Percentiles rank a stretch among this genome's conserved stretches.
Evolutionary conservation across 2,329 filamentous ascomycete genomes (phyloP).

Genomic region (Botrytis elliptica): DNA sequence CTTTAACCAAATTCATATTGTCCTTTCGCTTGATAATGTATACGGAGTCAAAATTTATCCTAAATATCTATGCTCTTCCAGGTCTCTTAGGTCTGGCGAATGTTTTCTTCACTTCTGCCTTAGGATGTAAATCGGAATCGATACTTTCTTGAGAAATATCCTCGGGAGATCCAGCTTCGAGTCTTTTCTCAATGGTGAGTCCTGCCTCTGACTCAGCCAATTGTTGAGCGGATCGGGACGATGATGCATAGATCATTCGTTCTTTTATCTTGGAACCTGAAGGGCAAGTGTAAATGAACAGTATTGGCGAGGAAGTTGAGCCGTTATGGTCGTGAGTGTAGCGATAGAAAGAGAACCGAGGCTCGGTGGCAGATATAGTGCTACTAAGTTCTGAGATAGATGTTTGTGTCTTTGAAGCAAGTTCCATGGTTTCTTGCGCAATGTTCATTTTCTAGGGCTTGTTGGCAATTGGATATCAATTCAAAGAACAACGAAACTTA

Average conservation of each 20-base stretch:
- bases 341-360: slow-evolving; percentile 76
- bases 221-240: slow-evolving; percentile 65
- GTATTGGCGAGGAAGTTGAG: slow-evolving; percentile 54
- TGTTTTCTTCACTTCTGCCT: slow-evolving; percentile 61
- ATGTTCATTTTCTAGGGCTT: slow-evolving; percentile 66
- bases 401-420: slow-evolving; percentile 54
- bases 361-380: slow-evolving; percentile 65
- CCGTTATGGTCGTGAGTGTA: slow-evolving; percentile 59
- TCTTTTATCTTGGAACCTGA: slow-evolving; percentile 72
- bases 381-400: slow-evolving; percentile 57
- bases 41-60: background rate
- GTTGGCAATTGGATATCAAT: background rate
- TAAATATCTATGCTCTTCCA: slow-evolving; percentile 45
- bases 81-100: slow-evolving; percentile 81
- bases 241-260: slow-evolving; percentile 79
- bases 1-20: slow-evolving; percentile 18
- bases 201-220: slow-evolving; percentile 65
- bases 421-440: slow-evolving; percentile 65
- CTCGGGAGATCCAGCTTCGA: slow-evolving; percentile 64
- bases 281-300: slow-evolving; percentile 84
- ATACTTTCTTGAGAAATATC: slow-evolving; percentile 70
- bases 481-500: slow-evolving; percentile 42
- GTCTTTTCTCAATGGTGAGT: slow-evolving; percentile 66
- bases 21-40: background rate
- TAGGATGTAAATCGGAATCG: slow-evolving; percentile 65